phyloP scores from a whole-genome alignment of 176 grass and related monocot genomes.

The Zoysia japonica region DNA sequence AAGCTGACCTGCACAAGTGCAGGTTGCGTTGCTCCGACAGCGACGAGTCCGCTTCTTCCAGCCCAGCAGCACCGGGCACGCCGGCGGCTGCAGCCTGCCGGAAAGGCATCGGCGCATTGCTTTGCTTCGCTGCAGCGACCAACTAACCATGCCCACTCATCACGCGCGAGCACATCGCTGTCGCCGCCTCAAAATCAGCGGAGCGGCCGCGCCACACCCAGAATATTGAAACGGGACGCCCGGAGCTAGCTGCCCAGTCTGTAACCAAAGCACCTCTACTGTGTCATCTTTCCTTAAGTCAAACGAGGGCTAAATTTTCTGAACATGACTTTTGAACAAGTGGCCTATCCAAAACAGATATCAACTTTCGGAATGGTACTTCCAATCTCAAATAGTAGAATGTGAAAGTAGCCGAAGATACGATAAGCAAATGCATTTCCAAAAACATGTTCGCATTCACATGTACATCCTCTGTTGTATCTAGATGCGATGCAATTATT shows the following conservation, averaged over 20 bases:
- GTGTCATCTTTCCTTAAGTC: too few relatives aligned
- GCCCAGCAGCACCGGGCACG: background rate
- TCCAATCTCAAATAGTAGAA: too few relatives aligned
- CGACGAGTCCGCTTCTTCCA: background rate
- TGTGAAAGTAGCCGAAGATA: background rate
- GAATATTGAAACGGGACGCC: too few relatives aligned
- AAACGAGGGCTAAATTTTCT: too few relatives aligned
- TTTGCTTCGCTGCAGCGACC: conserved; percentile 2
- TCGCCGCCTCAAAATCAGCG: too few relatives aligned
- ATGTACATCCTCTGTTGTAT: conserved; percentile 10
- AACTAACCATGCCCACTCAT: background rate
- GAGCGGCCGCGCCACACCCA: too few relatives aligned
- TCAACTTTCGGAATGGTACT: too few relatives aligned
- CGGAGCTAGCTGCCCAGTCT: too few relatives aligned
- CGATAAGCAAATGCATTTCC: background rate
- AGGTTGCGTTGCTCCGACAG: background rate
- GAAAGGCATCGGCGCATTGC: background rate
- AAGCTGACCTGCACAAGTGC: background rate
- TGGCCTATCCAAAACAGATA: too few relatives aligned
- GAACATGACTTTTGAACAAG: too few relatives aligned
- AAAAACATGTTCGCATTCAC: background rate
- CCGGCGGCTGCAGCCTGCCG: background rate
- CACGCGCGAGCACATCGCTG: too few relatives aligned
- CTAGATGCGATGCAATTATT: conserved; percentile 20
- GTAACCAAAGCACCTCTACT: too few relatives aligned